Base-by-base conservation (phyloP, 805 yeast species). In the Wickerhamomyces silvicola region DNA sequence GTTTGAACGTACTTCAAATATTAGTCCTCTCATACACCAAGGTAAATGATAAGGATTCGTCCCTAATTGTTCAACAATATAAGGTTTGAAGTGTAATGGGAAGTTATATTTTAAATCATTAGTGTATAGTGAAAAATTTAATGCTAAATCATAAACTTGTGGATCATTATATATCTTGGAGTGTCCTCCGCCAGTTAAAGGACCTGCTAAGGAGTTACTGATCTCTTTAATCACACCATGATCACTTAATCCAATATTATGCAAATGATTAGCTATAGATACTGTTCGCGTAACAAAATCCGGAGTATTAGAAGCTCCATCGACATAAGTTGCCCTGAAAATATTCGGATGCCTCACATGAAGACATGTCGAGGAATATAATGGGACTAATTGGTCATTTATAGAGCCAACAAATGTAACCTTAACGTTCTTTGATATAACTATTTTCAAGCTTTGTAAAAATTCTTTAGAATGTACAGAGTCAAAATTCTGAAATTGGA, bases 131-230 rank as follows among this genome's bases (percentile, higher is more conserved):
- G 84, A 72, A 51, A 82, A 80, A 37, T 77, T 70, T 25, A 88
- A 48, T 0, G 92, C 96, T 39, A 84, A 52, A 42, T 78, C 84
- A 52, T 90, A 90, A 1, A 92, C 97, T 35, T 78, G 72, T 4
- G 78, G 75, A 42, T 85, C 95, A 46, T 83, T 81, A 56, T 90
- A 90, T 18, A 92, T 77, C 41, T 72, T 80, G 0, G 97, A 87
- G 54, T 90, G 98, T 0, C 98, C 98, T 7, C 92, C 88, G 3
- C 97, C 96, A 0, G 96, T 90, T 32, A 92, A 62, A 1, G 95
- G 82, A 0, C 98, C 98, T 0, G 94, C 92, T 40, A 82, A 57
- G 0, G 84, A 69, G 25, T 67, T 70, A 34, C 95, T 84, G 26
- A 90, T 69, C 52, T 92, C 97, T 40, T 79, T 79, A 14, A 90